Percentiles rank a stretch among this genome's conserved stretches.
Conservation (phyloP, 2,329 filamentous ascomycete genomes). For the Fusarium sterilihyphosum region DNA sequence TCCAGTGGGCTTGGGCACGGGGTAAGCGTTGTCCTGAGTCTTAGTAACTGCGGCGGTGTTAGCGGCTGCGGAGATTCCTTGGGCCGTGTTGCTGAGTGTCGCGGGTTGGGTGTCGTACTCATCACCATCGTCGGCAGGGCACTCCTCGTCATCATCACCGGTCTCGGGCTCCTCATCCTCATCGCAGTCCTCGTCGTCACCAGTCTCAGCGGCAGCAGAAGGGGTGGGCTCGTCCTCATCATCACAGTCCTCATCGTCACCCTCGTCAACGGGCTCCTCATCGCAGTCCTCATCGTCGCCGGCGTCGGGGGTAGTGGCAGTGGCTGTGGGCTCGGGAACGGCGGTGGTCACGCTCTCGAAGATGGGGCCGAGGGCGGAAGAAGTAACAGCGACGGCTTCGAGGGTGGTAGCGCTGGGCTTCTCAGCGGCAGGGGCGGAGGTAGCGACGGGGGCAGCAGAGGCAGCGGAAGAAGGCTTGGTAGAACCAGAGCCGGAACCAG, state of each 20-base stretch:
- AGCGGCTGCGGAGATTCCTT: constrained; percentile 1
- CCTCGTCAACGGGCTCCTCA: not conserved
- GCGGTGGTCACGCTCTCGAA: not conserved
- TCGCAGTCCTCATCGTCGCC: not conserved
- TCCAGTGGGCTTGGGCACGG: constrained; percentile 1
- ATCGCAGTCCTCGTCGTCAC: constrained; percentile 32
- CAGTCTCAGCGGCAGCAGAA: constrained; percentile 4
- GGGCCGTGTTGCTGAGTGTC: not conserved
- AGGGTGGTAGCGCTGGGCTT: constrained; percentile 17
- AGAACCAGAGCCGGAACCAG: constrained; percentile 3
- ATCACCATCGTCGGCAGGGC: constrained; percentile 29
- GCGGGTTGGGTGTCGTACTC: constrained; percentile 13
- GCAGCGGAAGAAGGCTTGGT: constrained; percentile 16
- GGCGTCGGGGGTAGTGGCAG: constrained; percentile 10
- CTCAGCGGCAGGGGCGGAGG: constrained; percentile 6
- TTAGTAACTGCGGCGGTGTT: not conserved
- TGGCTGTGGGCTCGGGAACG: constrained; percentile 10
- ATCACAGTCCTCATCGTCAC: constrained; percentile 30
- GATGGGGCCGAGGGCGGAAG: not conserved
- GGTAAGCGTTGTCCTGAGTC: not conserved
- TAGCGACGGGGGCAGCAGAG: constrained; percentile 4
- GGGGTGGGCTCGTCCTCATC: constrained; percentile 9
- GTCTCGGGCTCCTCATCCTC: constrained; percentile 17
- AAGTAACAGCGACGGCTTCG: constrained; percentile 10
- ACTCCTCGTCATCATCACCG: constrained; percentile 32